Conservation (phyloP, 1,139 yeast genomes). For the Suhomyces wounanorum region DNA sequence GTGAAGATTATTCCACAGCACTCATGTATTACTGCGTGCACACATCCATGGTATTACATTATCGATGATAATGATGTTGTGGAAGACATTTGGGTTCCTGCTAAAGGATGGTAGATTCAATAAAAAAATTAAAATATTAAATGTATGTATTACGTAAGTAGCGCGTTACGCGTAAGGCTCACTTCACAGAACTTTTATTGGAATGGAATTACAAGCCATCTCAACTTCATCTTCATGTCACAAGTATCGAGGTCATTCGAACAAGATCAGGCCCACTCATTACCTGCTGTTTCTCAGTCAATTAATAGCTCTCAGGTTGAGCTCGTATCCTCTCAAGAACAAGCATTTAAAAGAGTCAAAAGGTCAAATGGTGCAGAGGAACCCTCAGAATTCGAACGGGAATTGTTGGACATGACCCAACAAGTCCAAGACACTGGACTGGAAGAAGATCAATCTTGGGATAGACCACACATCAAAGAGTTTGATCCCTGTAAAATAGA, state of each 20-base stretch:
- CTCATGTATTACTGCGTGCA: conserved; percentile 70
- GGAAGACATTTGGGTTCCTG: conserved; percentile 72
- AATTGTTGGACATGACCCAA: conserved; percentile 60
- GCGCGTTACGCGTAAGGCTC: conserved; percentile 4
- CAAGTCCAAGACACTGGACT: conserved; percentile 30
- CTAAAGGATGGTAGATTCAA: conserved; percentile 49
- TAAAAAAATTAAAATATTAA: not conserved
- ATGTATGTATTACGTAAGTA: not conserved
- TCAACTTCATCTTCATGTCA: not conserved
- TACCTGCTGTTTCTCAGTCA: conserved; percentile 46
- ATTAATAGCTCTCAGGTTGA: conserved; percentile 17
- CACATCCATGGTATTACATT: conserved; percentile 60
- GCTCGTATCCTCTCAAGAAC: conserved; percentile 33
- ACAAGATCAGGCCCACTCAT: conserved; percentile 40
- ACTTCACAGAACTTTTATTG: not conserved
- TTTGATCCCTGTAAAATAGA: conserved; percentile 52
- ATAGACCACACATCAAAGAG: conserved; percentile 55
- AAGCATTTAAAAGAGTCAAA: conserved; percentile 35
- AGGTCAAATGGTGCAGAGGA: conserved; percentile 42
- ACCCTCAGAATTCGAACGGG: conserved; percentile 67
- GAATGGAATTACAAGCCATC: not conserved
- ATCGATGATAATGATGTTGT: conserved; percentile 52
- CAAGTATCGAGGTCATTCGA: conserved; percentile 12
- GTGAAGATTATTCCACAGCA: conserved; percentile 69
- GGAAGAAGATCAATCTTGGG: conserved; percentile 56